Percentiles rank a stretch among this genome's conserved stretches.
Conservation (phyloP, 2,329 filamentous ascomycete genomes). For the Ramichloridium luteum region DNA sequence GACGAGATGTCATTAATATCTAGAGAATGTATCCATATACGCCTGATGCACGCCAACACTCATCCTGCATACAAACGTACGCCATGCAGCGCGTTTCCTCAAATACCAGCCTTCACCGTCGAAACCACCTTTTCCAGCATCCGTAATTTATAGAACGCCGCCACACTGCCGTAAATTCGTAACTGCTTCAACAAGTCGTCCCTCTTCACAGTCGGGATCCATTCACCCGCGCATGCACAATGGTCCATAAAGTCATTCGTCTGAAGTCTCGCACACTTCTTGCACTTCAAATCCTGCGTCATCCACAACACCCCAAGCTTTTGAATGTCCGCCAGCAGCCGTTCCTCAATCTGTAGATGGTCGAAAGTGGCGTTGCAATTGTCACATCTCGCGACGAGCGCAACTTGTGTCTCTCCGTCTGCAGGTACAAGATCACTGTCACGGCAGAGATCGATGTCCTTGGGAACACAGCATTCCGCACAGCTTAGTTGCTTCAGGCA, state of each 20-base stretch:
- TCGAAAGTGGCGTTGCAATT: conserved; percentile 62
- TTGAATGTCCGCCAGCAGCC: conserved; percentile 65
- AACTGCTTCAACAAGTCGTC: conserved; percentile 54
- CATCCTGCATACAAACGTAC: too few species aligned
- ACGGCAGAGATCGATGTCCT: conserved; percentile 83
- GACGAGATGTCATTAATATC: too few species aligned
- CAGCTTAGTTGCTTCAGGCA: conserved; percentile 68
- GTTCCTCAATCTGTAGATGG: conserved; percentile 71
- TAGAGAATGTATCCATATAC: too few species aligned
- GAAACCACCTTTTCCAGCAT: conserved; percentile 66
- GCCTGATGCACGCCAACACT: too few species aligned
- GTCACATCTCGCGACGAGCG: conserved; percentile 40
- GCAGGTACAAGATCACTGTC: conserved; percentile 65
- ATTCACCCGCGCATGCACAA: conserved; percentile 81
- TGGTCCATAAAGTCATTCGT: conserved; percentile 95
- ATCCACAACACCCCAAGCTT: conserved; percentile 66
- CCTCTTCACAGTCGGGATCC: conserved; percentile 59
- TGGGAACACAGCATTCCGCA: conserved; percentile 76
- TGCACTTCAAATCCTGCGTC: conserved; percentile 82
- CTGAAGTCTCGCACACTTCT: conserved; percentile 52
- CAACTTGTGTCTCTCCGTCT: conserved; percentile 7
- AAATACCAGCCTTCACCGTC: conserved; percentile 7
- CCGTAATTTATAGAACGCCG: conserved; percentile 63
- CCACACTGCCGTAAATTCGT: conserved; percentile 60
- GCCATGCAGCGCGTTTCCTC: too few species aligned